Percentiles rank a stretch among this genome's conserved stretches.
Conservation (phyloP, 768 basidiomycete species). For the Russula vinacea region DNA sequence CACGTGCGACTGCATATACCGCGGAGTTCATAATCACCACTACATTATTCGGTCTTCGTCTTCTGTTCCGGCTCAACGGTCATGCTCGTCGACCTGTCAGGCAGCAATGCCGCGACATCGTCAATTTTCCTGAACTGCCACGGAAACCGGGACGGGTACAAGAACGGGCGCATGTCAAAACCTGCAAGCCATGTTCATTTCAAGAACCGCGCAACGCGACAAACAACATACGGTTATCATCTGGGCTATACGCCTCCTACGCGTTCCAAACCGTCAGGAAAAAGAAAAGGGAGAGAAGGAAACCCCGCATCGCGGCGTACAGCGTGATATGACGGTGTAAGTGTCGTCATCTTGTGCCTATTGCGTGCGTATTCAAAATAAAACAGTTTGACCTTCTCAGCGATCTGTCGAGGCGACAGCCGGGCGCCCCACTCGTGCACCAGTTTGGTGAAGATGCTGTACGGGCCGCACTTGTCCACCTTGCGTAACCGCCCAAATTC, state of each 20-base stretch:
- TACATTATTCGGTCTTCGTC: constrained; percentile 24
- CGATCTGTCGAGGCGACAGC: constrained; percentile 83
- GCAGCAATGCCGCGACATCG: constrained; percentile 69
- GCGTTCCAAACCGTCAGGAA: background rate
- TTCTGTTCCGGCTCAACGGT: constrained; percentile 16
- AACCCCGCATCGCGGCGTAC: constrained; percentile 44
- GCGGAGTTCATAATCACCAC: background rate
- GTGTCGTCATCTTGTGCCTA: constrained; percentile 96
- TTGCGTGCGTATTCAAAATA: constrained; percentile 97
- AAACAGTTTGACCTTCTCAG: constrained; percentile 95
- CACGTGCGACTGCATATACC: background rate
- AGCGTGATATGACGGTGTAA: constrained; percentile 92
- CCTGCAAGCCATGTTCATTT: constrained; percentile 44
- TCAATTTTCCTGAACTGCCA: constrained; percentile 99
- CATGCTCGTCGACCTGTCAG: constrained; percentile 53
- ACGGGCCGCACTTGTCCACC: constrained; percentile 96
- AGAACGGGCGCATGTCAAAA: constrained; percentile 93
- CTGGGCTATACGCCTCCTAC: constrained; percentile 93
- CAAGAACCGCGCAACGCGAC: too few species aligned
- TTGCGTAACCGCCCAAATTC: constrained; percentile 92
- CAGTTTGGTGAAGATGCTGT: constrained; percentile 95
- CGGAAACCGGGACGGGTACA: constrained; percentile 91
- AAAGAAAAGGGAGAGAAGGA: background rate
- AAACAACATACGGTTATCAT: constrained; percentile 77
- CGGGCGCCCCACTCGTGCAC: constrained; percentile 88